These are phyloP conservation scores for Chrysanthemum lavandulifolium DNA, from an alignment of 129 eudicot species.

Conservation along the genomic window DNA sequence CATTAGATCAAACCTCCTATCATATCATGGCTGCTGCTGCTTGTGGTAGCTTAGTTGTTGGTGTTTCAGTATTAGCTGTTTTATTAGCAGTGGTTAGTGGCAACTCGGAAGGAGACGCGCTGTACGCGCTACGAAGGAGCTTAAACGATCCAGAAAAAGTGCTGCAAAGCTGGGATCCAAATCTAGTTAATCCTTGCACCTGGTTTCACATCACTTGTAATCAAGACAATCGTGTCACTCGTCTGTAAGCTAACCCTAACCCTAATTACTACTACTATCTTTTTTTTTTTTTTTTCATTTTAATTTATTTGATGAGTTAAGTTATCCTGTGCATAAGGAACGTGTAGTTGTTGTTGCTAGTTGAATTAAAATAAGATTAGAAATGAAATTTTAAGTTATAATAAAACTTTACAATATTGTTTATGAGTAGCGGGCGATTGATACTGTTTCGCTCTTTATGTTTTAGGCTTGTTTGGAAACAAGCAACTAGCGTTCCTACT, in stretches of 20 bases:
- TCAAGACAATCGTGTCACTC: constrained; percentile 72
- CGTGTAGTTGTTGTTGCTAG: too few species aligned
- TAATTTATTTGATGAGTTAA: too few species aligned
- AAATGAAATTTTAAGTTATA: too few species aligned
- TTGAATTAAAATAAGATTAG: too few species aligned
- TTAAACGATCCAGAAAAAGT: constrained; percentile 82
- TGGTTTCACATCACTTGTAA: constrained; percentile 94
- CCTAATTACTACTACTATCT: background rate
- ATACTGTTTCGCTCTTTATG: too few species aligned
- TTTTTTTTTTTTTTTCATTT: background rate
- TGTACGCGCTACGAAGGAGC: constrained; percentile 71
- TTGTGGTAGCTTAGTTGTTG: background rate
- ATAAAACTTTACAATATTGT: too few species aligned
- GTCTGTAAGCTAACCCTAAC: constrained; percentile 45
- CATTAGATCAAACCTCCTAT: too few species aligned
- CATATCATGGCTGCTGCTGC: background rate
- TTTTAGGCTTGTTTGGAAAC: too few species aligned
- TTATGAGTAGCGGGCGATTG: too few species aligned
- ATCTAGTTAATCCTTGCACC: constrained; percentile 86
- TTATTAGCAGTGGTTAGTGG: constrained; percentile 32
- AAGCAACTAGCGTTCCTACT: too few species aligned
- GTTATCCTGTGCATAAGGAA: too few species aligned
- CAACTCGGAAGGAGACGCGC: constrained; percentile 84
- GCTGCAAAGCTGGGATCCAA: constrained; percentile 93
- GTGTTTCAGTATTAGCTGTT: constrained; percentile 14